phyloP scores from a whole-genome alignment of 2,329 filamentous ascomycete genomes.

The Lizonia empirigonia region DNA sequence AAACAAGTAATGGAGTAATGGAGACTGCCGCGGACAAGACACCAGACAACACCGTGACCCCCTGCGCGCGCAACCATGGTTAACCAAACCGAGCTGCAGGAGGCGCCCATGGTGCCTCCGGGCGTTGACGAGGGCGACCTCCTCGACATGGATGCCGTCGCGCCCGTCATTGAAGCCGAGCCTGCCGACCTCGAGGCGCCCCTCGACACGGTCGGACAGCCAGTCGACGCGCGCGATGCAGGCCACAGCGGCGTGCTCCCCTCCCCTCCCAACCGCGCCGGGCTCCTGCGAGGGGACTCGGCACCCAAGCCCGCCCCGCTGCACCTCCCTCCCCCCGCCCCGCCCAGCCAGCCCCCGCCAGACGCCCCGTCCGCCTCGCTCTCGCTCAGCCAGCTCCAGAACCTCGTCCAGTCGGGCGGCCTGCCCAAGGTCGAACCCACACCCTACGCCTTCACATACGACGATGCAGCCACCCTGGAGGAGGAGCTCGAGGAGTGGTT shows the following conservation, averaged over 20 bases:
- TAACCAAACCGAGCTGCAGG: slow-evolving; percentile 30
- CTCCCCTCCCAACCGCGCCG: slow-evolving; percentile 37
- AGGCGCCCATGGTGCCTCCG: slow-evolving; percentile 41
- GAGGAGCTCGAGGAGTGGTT: slow-evolving; percentile 99
- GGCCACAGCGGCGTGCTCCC: slow-evolving; percentile 5
- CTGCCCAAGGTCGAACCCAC: slow-evolving; percentile 49
- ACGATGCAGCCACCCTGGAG: slow-evolving; percentile 64
- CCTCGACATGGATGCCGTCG: slow-evolving; percentile 35
- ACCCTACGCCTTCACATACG: slow-evolving; percentile 76
- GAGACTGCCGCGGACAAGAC: slow-evolving; percentile 21
- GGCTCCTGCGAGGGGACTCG: slow-evolving; percentile 49
- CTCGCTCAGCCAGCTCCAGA: slow-evolving; percentile 55
- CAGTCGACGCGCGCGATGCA: slow-evolving; percentile 28
- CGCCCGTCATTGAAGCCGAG: too few species aligned
- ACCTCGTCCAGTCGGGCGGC: slow-evolving; percentile 50
- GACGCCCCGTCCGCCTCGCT: slow-evolving; percentile 47
- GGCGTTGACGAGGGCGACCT: slow-evolving; percentile 48
- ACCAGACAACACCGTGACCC: slow-evolving; percentile 18
- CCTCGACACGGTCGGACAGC: slow-evolving; percentile 45
- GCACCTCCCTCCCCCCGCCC: slow-evolving; percentile 52
- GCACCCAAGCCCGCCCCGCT: slow-evolving; percentile 48
- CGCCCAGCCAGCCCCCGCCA: slow-evolving; percentile 37
- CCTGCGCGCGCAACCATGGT: slow-evolving; percentile 31
- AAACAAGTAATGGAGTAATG: too few species aligned
- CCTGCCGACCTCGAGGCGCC: slow-evolving; percentile 42